Evolutionary conservation across 106 monocot genomes (phyloP).

Genomic region (Dendrobium huoshanense): DNA sequence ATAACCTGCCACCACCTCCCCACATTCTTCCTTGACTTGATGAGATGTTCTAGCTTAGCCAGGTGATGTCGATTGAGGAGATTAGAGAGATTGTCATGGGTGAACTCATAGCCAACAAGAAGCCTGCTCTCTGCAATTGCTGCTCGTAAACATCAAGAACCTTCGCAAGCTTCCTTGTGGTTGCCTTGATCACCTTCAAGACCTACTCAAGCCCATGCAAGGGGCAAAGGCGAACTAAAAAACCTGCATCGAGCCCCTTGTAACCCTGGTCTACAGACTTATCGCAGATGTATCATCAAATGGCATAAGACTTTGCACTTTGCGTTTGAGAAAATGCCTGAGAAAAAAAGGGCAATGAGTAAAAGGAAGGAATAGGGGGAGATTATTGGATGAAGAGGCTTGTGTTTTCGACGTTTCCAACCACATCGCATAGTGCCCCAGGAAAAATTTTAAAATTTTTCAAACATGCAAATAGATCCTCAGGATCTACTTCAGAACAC

Average conservation of each 20-base stretch:
- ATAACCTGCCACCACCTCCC: conserved; percentile 77
- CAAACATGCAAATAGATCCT: too few species aligned
- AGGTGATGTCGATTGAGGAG: conserved; percentile 58
- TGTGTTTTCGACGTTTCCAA: conserved; percentile 28
- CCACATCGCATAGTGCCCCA: too few species aligned
- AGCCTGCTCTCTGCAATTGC: conserved; percentile 57
- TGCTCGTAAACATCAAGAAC: conserved; percentile 84
- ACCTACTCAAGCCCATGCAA: conserved; percentile 35
- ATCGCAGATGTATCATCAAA: conserved; percentile 66
- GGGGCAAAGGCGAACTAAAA: conserved; percentile 60
- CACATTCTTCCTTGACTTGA: conserved; percentile 59
- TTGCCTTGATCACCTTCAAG: not conserved
- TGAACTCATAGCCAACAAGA: conserved; percentile 74
- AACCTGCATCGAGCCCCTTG: conserved; percentile 32
- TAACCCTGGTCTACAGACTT: conserved; percentile 60
- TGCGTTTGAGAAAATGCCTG: not conserved
- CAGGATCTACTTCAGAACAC: too few species aligned
- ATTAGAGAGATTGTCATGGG: conserved; percentile 73
- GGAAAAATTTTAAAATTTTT: too few species aligned
- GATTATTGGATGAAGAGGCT: conserved; percentile 19
- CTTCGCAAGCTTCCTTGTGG: too few species aligned
- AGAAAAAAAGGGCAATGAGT: not conserved
- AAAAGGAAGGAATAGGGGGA: not conserved
- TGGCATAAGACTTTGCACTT: conserved; percentile 51
- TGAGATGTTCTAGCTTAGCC: conserved; percentile 25